Evolutionary conservation across 2,329 filamentous ascomycete species (phyloP).

Genomic region (Microsporum ferrugineum): DNA sequence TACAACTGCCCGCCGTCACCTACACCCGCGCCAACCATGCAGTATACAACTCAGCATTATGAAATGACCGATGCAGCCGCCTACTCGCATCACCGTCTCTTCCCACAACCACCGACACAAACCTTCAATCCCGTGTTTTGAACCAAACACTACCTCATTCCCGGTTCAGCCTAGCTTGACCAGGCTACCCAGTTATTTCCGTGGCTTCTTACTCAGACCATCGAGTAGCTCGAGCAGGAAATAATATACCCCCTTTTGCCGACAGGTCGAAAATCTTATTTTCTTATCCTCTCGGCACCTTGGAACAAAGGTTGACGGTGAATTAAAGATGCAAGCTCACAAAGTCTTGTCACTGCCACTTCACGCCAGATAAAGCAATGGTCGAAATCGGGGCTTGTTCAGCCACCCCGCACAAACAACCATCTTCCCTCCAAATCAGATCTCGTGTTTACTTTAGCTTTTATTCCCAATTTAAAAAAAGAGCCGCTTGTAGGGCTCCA

Average conservation of each 20-base stretch:
- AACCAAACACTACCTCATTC: neutral
- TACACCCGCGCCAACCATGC: conserved; percentile 26
- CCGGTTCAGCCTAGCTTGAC: neutral
- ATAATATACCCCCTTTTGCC: neutral
- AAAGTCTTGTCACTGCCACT: neutral
- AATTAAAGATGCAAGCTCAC: neutral
- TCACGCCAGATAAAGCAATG: neutral
- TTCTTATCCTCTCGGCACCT: conserved; percentile 6
- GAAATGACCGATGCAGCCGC: conserved; percentile 24
- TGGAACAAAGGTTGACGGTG: neutral
- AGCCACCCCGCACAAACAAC: neutral
- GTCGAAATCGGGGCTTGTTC: neutral
- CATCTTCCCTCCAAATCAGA: neutral
- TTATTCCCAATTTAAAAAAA: neutral
- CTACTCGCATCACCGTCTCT: conserved; percentile 26
- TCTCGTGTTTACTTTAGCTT: neutral
- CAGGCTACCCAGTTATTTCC: neutral
- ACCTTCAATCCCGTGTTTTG: conserved; percentile 21
- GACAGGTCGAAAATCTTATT: neutral
- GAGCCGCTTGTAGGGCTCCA: neutral
- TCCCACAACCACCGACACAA: conserved; percentile 25
- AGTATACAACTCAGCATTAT: conserved; percentile 29
- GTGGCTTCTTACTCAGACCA: neutral
- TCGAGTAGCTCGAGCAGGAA: neutral
- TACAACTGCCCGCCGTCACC: conserved; percentile 30